phyloP scores from a whole-genome alignment of 169 alveolate species.

The Plasmodium knowlesi region DNA sequence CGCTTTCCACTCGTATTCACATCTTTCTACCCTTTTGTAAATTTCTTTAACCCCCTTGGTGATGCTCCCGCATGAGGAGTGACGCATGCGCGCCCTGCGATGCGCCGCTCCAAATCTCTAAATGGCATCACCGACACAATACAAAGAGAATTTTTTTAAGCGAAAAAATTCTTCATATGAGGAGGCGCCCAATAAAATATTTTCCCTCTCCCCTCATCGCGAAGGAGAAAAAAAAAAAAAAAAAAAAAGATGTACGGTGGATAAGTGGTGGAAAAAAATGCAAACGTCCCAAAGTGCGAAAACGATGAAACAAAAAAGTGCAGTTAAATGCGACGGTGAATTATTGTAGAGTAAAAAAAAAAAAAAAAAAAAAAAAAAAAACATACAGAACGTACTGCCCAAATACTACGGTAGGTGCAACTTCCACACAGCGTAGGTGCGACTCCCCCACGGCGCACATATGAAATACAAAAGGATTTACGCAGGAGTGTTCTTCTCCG shows the following conservation, averaged over 20 bases:
- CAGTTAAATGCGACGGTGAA: background rate
- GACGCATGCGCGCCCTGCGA: background rate
- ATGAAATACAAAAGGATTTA: slow-evolving; percentile 16
- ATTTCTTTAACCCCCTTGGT: background rate
- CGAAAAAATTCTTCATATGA: background rate
- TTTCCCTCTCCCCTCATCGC: background rate
- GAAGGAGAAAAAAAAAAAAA: background rate
- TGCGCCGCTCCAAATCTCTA: background rate
- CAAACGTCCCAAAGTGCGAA: background rate
- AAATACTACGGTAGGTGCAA: too few species aligned
- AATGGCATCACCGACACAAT: background rate
- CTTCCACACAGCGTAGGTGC: background rate
- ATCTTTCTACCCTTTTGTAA: background rate
- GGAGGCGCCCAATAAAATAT: background rate
- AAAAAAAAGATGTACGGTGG: background rate
- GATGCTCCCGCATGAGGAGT: background rate
- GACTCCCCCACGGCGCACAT: background rate
- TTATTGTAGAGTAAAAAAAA: background rate
- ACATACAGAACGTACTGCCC: too few species aligned
- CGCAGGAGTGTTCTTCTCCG: slow-evolving; percentile 15
- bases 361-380: too few species aligned
- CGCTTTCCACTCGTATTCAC: background rate
- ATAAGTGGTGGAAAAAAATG: background rate
- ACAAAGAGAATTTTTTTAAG: background rate
- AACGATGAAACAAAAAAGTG: background rate